These are phyloP conservation scores for Scedosporium boydii DNA, from an alignment of 2,329 filamentous ascomycete genomes.

Conservation along the genomic window DNA sequence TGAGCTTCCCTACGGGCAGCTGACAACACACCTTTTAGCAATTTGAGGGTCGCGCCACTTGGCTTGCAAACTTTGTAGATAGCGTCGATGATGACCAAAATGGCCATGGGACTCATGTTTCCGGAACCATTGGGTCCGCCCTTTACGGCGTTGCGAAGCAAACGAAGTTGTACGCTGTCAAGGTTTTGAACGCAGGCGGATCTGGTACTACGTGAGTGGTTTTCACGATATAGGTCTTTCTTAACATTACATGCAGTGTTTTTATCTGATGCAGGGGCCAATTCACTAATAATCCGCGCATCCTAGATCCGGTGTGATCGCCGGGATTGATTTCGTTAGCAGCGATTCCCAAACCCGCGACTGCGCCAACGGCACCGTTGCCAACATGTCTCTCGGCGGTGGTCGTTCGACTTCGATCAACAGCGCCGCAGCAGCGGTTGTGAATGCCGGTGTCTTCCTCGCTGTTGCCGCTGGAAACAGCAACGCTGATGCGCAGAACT, in stretches of 20 bases:
- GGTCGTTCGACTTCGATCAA: slow-evolving; percentile 34
- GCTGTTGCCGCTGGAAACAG: slow-evolving; percentile 33
- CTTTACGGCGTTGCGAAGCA: slow-evolving; percentile 29
- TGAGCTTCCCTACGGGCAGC: neutral
- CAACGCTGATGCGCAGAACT: slow-evolving; percentile 24
- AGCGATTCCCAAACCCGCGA: slow-evolving; percentile 23
- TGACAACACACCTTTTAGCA: slow-evolving; percentile 10
- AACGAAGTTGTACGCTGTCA: slow-evolving; percentile 31
- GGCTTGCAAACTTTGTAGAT: slow-evolving; percentile 14
- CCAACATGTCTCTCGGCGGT: slow-evolving; percentile 35
- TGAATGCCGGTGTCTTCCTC: slow-evolving; percentile 22
- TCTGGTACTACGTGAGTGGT: slow-evolving; percentile 11
- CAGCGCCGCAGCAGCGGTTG: slow-evolving; percentile 36
- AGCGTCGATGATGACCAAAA: slow-evolving; percentile 16
- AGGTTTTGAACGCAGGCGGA: slow-evolving; percentile 29
- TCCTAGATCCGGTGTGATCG: slow-evolving; percentile 27
- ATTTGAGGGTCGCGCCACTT: slow-evolving; percentile 24
- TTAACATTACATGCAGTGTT: neutral
- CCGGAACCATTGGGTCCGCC: slow-evolving; percentile 9
- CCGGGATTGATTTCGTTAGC: slow-evolving; percentile 26
- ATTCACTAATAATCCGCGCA: neutral
- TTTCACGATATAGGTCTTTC: neutral
- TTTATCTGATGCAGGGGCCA: neutral
- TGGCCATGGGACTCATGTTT: slow-evolving; percentile 32
- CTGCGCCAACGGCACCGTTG: slow-evolving; percentile 21